Evolutionary conservation across 306 rosid species (phyloP), one percentile per base, ranked within the genome.

Genomic region (Hippophae gyantsensis): DNA sequence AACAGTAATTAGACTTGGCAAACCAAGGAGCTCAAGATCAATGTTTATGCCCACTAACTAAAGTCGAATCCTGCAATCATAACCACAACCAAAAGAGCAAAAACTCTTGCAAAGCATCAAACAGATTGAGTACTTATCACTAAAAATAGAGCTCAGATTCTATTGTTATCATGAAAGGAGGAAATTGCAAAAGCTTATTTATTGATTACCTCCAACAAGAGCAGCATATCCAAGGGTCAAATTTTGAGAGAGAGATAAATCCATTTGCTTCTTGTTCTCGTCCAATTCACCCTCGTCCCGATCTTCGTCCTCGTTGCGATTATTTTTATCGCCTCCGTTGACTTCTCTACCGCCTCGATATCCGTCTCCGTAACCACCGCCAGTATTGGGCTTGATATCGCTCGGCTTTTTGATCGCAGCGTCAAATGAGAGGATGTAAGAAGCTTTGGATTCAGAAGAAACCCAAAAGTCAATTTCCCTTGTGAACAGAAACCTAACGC

Each of bases 151-250:
- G 38, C 38, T 2, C 38, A 32, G 38, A 32, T 2, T 2, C 2
- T 32, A 4, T 32, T 32, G 38, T 32, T 32, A 32, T 32, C 38
- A 32, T 32, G 38, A 32, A 32, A 47, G 50, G 50, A 13, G 50
- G 11, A 47, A 47, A 47, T 47, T 47, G 13, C 50, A 7, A 47
- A 47, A 10, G 11, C 11, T 47, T 47, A 47, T 9, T 5, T 13
- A 7, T 10, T 2, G 13, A 47, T 9, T 61, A 92, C 99, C 99
- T 88, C 94, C 99, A 58, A 93, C 84, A 48, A 93, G 90, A 3
- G 79, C 83, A 77, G 97, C 99, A 74, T 88, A 93, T 58, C 77
- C 97, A 18, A 93, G 84, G 63, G 99, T 93, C 13, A 93, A 68
- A 63, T 93, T 88, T 86, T 93, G 99, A 54, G 99, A 93, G 97